These are phyloP conservation scores for Pythium coloratum DNA, from an alignment of 352 stramenopile species.

Conservation along the genomic window DNA sequence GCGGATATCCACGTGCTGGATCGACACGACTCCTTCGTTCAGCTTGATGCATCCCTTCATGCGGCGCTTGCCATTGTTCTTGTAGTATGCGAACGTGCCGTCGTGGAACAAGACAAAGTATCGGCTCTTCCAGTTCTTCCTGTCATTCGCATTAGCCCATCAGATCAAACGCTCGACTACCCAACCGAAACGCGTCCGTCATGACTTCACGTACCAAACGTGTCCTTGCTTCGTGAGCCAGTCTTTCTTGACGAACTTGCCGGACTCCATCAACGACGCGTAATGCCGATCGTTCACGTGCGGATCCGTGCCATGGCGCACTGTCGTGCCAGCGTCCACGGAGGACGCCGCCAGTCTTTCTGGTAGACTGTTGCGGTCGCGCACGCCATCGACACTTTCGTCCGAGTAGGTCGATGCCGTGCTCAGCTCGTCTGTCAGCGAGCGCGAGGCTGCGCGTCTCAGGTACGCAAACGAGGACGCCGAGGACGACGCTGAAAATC, in stretches of 20 bases:
- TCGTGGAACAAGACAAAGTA: conserved; percentile 87
- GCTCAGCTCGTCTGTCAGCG: conserved; percentile 28
- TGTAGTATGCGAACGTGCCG: conserved; percentile 84
- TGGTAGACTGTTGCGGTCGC: conserved; percentile 28
- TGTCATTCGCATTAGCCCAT: conserved; percentile 11
- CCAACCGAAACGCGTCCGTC: background rate
- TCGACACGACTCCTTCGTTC: conserved; percentile 80
- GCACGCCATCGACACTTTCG: conserved; percentile 16
- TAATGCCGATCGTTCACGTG: conserved; percentile 73
- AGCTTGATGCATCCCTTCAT: conserved; percentile 84
- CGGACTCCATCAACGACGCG: conserved; percentile 55
- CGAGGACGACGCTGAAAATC: background rate
- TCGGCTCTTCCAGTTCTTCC: conserved; percentile 86
- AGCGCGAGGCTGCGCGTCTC: conserved; percentile 23
- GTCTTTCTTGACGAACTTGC: conserved; percentile 80
- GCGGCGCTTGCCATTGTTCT: conserved; percentile 67
- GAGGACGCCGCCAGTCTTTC: conserved; percentile 3
- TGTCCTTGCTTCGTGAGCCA: conserved; percentile 86
- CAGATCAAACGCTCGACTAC: background rate
- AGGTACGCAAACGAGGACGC: conserved; percentile 9
- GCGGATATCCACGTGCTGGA: conserved; percentile 79
- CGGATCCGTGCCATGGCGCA: conserved; percentile 54
- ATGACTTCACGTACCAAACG: conserved; percentile 50
- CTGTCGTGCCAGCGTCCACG: background rate
- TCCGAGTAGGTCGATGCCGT: conserved; percentile 25